Evolutionary conservation across 768 basidiomycete species (phyloP), one percentile per base, ranked within the genome.

Genomic region (Goffeauzyma gilvescens): DNA sequence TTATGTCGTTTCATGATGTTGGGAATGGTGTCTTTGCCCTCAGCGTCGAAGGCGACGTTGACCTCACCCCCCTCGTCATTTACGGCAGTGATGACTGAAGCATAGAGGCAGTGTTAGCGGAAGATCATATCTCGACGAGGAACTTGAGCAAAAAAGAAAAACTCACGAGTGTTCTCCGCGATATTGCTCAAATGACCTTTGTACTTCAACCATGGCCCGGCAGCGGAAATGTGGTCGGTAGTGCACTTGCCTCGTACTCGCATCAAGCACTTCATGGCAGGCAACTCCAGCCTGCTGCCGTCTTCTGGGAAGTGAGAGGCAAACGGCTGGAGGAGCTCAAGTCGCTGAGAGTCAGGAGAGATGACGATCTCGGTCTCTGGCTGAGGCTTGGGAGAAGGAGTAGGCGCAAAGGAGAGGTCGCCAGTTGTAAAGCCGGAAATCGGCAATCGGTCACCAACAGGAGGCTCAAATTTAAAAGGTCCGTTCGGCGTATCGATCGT

Each of bases 161-260:
- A 72, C 81, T 56, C 58, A 86, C 85, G 65, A 8, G 89, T 74
- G 63, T 96, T 96, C 65, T 95, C 85, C 3, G 89, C 86, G 47
- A 95, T 93, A 60, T 95, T 95, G 24, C 80, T 79, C 30, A 96
- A 68, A 66, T 96, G 89, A 0, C 67, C 93, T 63, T 96, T 96
- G 69, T 90, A 98, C 68, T 95, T 95, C 51, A 98, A 67, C 93
- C 93, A 98, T 25, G 87, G 84, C 2, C 93, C 93, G 24, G 93
- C 93, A 28, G 93, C 93, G 25, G 83, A 87, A 44, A 96, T 98
- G 59, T 96, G 93, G 57, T 98, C 93, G 14, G 93, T 98, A 10
- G 93, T 98, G 63, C 93, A 98, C 66, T 98, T 96, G n/a, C 93
- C 93, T 50, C 82, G 70, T 6, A 96, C 84, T 23, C 86, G 69